Evolutionary conservation across 176 grass and related monocot genomes (phyloP), one percentile per base, ranked within the genome.

Genomic region (Aegilops speltoides): DNA sequence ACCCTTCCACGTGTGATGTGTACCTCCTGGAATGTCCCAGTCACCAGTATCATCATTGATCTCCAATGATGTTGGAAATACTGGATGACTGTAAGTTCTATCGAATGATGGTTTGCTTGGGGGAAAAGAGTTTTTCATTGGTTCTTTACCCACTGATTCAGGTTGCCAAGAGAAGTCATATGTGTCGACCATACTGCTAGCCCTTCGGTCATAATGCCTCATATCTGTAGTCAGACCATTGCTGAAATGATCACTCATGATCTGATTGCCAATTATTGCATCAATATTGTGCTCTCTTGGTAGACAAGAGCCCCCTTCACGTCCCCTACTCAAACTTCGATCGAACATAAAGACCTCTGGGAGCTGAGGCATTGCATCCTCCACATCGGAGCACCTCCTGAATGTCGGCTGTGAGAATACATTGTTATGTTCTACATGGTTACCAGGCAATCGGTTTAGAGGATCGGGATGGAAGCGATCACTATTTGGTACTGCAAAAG

Each of bases 51-150:
- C 84, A 31, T 85, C 82, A 72, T 84, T 86, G 65, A 98, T 90
- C 86, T 93, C 92, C 31, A 82, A 59, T 72, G 90, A 80, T 7
- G 86, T 78, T 89, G 94, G 93, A 78, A 96, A 98, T 50, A 72
- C 81, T 79, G 36, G 85, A 88, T 89, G 80, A 46, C 82, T 78
- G 60, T 84, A 79, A 76, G n/a, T 82, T 69, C 23, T 68, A 7
- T 60, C 32, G 38, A 82, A 79, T 80, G 85, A 82, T 81, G 84
- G 64, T 74, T 38, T 78, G 61, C 46, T 89, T 31, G 66, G 34
- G 14, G 76, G 34, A 73, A 85, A 75, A 50, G 79, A 43, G 37
- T 50, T 86, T 79, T 76, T 82, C 17, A 41, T 81, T 83, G 79
- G 40, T 56, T 83, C 78, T 88, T 79, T 69, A 85, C 37, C 83